phyloP scores from a whole-genome alignment of 129 eudicot species.

The Lonicera japonica region DNA sequence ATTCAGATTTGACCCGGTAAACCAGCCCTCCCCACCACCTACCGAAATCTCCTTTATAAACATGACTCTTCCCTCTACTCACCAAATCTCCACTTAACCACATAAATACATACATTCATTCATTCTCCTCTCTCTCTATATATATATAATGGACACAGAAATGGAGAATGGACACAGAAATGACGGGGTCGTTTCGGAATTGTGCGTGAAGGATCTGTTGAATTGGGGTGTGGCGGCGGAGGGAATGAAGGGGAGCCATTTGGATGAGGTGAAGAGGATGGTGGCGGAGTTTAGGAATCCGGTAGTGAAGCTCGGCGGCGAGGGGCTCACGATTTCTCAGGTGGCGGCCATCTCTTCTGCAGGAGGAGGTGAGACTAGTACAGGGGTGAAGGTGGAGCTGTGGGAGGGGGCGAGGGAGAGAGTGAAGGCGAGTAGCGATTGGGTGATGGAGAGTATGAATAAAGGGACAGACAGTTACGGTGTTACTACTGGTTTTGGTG shows the following conservation, averaged over 20 bases:
- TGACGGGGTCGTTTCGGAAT: slow-evolving; percentile 9
- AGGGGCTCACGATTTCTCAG: slow-evolving; percentile 52
- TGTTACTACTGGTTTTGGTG: slow-evolving; percentile 77
- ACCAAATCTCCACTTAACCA: slow-evolving; percentile 20
- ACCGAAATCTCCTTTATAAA: slow-evolving; percentile 10
- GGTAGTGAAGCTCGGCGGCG: slow-evolving; percentile 62
- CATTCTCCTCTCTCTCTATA: not conserved
- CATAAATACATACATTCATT: not conserved
- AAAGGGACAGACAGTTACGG: slow-evolving; percentile 75
- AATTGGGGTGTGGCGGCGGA: slow-evolving; percentile 78
- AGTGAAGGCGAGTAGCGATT: slow-evolving; percentile 57
- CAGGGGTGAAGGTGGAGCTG: slow-evolving; percentile 62
- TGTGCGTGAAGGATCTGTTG: slow-evolving; percentile 58
- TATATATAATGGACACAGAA: slow-evolving; percentile 8
- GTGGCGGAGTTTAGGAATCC: slow-evolving; percentile 77
- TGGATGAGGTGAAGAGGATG: slow-evolving; percentile 76
- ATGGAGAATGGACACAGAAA: slow-evolving; percentile 32
- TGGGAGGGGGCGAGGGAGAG: slow-evolving; percentile 48
- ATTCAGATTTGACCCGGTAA: too few relatives aligned
- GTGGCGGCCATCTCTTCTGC: slow-evolving; percentile 72
- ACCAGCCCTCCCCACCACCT: slow-evolving; percentile 24
- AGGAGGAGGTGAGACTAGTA: slow-evolving; percentile 12
- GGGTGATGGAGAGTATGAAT: slow-evolving; percentile 80
- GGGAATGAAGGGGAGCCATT: slow-evolving; percentile 62
- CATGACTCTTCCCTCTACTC: slow-evolving; percentile 16